Conservation (phyloP, 2,329 filamentous ascomycete species). For the Aspergillus fijiensis region DNA sequence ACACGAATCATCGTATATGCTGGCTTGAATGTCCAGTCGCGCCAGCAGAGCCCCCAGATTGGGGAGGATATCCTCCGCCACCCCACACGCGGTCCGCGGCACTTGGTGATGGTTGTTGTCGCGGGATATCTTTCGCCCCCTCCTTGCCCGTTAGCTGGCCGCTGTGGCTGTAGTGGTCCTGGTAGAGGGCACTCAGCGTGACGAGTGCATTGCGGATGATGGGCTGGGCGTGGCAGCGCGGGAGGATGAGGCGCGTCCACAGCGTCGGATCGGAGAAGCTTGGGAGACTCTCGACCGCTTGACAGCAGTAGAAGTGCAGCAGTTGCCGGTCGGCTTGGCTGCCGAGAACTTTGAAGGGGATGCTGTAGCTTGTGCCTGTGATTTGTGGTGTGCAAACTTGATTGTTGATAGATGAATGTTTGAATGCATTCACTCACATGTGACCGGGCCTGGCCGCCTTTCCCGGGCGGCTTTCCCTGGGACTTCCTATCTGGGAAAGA, state of each 20-base stretch:
- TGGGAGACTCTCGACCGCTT: constrained; percentile 19
- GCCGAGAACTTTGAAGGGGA: constrained; percentile 27
- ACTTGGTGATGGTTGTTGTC: background rate
- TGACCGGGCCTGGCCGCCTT: too few relatives aligned
- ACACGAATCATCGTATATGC: constrained; percentile 17
- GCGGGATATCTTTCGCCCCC: background rate
- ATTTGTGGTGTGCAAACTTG: too few relatives aligned
- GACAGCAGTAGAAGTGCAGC: constrained; percentile 24
- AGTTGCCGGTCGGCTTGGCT: constrained; percentile 25
- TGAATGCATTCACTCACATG: too few relatives aligned
- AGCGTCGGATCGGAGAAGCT: constrained; percentile 22
- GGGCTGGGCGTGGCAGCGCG: constrained; percentile 23
- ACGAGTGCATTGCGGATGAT: constrained; percentile 24
- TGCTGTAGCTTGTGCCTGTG: constrained; percentile 13
- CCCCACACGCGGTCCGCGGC: background rate
- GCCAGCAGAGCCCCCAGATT: constrained; percentile 17
- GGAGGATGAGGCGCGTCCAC: constrained; percentile 22
- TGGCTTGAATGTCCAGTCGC: constrained; percentile 25
- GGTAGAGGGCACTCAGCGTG: constrained; percentile 23
- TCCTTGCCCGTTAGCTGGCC: too few relatives aligned
- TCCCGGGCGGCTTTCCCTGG: too few relatives aligned
- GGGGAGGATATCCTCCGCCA: constrained; percentile 16
- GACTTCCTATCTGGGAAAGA: too few relatives aligned
- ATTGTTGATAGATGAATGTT: too few relatives aligned
- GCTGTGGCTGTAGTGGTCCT: constrained; percentile 5